These are phyloP conservation scores for Stemphylium vesicarium DNA, from an alignment of 2,329 filamentous ascomycete genomes.

Conservation along the genomic window DNA sequence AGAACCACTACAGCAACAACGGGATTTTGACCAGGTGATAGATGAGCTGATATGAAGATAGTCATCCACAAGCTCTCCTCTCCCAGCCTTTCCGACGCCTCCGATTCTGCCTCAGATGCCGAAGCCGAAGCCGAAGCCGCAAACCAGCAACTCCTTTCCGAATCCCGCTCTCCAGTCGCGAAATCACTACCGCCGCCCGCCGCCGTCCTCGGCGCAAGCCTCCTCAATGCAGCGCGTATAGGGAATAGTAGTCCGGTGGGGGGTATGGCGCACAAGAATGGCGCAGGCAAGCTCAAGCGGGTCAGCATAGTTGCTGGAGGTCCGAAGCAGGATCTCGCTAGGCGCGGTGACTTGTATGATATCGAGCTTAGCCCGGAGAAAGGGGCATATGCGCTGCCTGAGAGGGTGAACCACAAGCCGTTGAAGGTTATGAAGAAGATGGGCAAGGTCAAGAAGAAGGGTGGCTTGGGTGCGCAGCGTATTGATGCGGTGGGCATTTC, in stretches of 20 bases:
- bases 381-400: conserved; percentile 4
- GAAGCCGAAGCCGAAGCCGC: conserved; percentile 30
- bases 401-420: conserved; percentile 16
- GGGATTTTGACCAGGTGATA: not conserved
- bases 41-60: not conserved
- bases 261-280: conserved; percentile 1
- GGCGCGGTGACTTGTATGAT: conserved; percentile 24
- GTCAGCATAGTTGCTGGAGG: conserved; percentile 16
- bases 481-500: not conserved
- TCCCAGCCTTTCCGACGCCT: not conserved
- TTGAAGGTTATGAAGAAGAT: conserved; percentile 16
- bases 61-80: not conserved
- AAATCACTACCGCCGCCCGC: conserved; percentile 11
- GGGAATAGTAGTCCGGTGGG: conserved; percentile 7
- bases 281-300: conserved; percentile 27
- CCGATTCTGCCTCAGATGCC: conserved; percentile 8
- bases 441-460: not conserved
- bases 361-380: conserved; percentile 32
- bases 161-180: conserved; percentile 19
- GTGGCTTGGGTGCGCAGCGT: too few species aligned
- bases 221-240: conserved; percentile 41
- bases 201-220: conserved; percentile 27
- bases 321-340: conserved; percentile 12
- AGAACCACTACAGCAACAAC: not conserved
- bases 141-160: conserved; percentile 31